Conservation (phyloP, 2,329 filamentous ascomycete species). For the Botrytis medusae region DNA sequence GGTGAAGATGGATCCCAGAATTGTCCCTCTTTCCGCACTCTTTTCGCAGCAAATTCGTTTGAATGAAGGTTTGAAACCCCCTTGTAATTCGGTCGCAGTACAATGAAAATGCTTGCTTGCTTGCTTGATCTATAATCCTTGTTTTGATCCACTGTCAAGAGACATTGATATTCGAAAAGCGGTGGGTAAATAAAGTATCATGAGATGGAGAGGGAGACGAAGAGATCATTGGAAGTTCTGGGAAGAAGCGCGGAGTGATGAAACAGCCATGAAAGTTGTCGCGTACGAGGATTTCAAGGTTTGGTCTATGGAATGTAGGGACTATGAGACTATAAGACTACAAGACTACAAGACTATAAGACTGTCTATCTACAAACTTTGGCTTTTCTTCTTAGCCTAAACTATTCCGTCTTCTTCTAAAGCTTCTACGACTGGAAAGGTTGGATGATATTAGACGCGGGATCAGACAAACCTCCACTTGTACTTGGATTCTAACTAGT, state of each 20-base stretch:
- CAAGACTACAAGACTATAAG: not conserved
- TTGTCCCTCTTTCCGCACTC: not conserved
- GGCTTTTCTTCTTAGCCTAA: not conserved
- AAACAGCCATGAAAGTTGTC: conserved; percentile 14
- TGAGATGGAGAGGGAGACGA: not conserved
- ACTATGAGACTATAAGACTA: not conserved
- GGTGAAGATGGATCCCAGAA: not conserved
- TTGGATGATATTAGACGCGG: conserved; percentile 6
- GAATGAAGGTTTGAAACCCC: not conserved
- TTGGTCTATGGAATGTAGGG: conserved; percentile 18
- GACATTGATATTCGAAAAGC: not conserved
- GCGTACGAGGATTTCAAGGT: conserved; percentile 10
- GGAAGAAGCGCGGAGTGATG: conserved; percentile 6
- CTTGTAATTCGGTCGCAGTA: not conserved
- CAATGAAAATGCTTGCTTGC: not conserved
- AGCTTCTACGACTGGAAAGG: not conserved
- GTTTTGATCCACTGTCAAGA: conserved; percentile 15
- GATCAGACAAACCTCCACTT: conserved; percentile 10
- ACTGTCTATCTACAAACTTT: not conserved
- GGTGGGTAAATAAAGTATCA: not conserved
- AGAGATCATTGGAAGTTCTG: not conserved
- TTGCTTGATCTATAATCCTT: conserved; percentile 10
- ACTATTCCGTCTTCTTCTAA: conserved; percentile 1
- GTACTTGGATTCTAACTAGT: not conserved
- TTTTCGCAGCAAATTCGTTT: not conserved